Percentiles rank a stretch among this genome's conserved stretches.
phyloP scores from a whole-genome alignment of 1,284 basidiomycete genomes.

The Clitocybe nebularis region DNA sequence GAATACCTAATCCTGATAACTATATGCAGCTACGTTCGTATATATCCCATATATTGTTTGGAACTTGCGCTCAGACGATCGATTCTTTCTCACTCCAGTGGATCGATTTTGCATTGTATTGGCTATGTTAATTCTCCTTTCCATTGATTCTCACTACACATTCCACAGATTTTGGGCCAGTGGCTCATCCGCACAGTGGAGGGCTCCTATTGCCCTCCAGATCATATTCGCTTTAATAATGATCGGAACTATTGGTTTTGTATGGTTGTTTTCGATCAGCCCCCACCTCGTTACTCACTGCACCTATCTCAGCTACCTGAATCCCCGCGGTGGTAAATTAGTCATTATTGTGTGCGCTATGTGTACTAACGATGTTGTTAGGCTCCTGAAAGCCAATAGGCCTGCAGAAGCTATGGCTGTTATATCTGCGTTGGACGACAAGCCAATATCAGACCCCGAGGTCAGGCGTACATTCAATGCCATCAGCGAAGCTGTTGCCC shows the following conservation, averaged over 20 bases:
- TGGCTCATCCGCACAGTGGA: slow-evolving; percentile 58
- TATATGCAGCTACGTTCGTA: slow-evolving; percentile 25
- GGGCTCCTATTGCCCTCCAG: slow-evolving; percentile 68
- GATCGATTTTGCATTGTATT: slow-evolving; percentile 59
- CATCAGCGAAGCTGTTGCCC: slow-evolving; percentile 47
- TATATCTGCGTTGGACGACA: slow-evolving; percentile 59
- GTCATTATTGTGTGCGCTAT: neutral
- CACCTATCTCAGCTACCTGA: slow-evolving; percentile 67
- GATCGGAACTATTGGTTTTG: slow-evolving; percentile 51
- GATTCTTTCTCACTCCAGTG: slow-evolving; percentile 32
- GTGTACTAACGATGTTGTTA: slow-evolving; percentile 7
- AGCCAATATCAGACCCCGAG: slow-evolving; percentile 44
- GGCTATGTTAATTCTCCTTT: slow-evolving; percentile 8
- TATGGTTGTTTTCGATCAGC: slow-evolving; percentile 30
- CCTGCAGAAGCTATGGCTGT: slow-evolving; percentile 61
- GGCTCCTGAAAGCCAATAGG: slow-evolving; percentile 59
- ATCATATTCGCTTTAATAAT: slow-evolving; percentile 60
- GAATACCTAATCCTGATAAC: too few species aligned
- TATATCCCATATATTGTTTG: too few species aligned
- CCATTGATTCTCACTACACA: neutral
- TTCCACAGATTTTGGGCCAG: slow-evolving; percentile 47
- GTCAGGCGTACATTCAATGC: slow-evolving; percentile 54
- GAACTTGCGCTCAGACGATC: neutral
- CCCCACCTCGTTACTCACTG: too few species aligned
- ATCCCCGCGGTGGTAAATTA: slow-evolving; percentile 55